Evolutionary conservation across 179 eudicot genomes (phyloP), one percentile per base, ranked within the genome.

Genomic region (Nepenthes alata): DNA sequence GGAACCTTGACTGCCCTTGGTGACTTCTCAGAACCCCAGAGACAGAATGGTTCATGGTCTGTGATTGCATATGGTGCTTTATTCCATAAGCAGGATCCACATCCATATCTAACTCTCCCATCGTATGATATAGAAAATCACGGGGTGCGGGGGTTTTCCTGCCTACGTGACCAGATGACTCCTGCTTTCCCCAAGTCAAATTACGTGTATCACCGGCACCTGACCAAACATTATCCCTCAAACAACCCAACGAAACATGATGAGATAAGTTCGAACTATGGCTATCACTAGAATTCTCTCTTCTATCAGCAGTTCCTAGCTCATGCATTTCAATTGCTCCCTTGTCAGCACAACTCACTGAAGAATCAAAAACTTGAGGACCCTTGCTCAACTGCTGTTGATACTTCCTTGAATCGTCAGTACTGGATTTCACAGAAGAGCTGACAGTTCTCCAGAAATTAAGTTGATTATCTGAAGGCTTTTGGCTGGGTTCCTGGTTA

Each of bases 121-220:
- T 85, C 48, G 95, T 93, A 80, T 87, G 97, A 67, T 81, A 85
- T 75, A 85, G 95, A 72, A 90, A 90, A 66, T 81, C 87, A 53
- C 79, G 89, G 48, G 82, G 59, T 71, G 16, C 59, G 36, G 85
- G 68, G 57, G 15, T 59, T 71, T 71, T 81, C 56, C 69, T 64
- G 66, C 68, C 74, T 64, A 68, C 65, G 58, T 69, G 80, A 70
- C 72, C 76, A 69, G 80, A 69, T 39, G 60, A 60, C 63, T 70
- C 86, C 57, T 80, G 87, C 53, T 41, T 81, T 55, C 70, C 68
- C 53, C 75, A 80, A 51, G 79, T 55, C 64, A 73, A 52, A 76
- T 67, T 60, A 55, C 51, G 72, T 13, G 80, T 62, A 47, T 81
- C 85, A 71, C 73, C 70, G 49, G 75, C 76, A 85, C 77, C 83